A percentile compares a stretch with the other conserved stretches of the same genome.
Evolutionary conservation across 1,284 basidiomycete species (phyloP).

Genomic region (Salmacisia buchloeana): DNA sequence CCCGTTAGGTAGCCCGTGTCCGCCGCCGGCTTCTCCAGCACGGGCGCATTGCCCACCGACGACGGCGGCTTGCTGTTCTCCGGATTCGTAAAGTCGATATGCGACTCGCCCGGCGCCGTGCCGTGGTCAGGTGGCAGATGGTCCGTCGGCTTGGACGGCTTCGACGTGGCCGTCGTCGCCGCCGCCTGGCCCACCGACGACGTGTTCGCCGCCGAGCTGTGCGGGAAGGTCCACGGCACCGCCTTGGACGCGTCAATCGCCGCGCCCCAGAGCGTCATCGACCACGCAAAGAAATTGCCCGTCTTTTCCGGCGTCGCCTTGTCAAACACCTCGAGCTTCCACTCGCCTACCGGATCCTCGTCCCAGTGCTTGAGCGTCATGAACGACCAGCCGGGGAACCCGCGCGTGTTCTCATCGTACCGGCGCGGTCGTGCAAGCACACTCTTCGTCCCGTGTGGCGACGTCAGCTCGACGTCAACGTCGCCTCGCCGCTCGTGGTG

Average conservation of each 20-base stretch:
- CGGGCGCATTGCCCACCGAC: conserved; percentile 11
- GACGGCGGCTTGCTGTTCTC: conserved; percentile 35
- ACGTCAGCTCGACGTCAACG: conserved; percentile 80
- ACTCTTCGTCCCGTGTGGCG: conserved; percentile 80
- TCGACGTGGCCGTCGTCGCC: conserved; percentile 53
- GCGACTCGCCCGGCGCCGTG: conserved; percentile 47
- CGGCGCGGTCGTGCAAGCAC: conserved; percentile 70
- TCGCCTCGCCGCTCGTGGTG: conserved; percentile 79
- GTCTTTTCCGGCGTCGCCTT: conserved; percentile 57
- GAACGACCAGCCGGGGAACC: conserved; percentile 90
- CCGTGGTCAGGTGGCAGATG: conserved; percentile 81
- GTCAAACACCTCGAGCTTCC: conserved; percentile 74
- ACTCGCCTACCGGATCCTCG: conserved; percentile 84
- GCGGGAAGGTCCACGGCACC: conserved; percentile 49
- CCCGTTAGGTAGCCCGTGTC: conserved; percentile 83
- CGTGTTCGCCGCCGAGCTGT: conserved; percentile 41
- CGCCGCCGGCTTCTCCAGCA: conserved; percentile 47
- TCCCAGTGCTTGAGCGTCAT: conserved; percentile 99
- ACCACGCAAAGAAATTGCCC: conserved; percentile 85
- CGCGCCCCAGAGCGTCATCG: conserved; percentile 89
- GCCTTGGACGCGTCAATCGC: conserved; percentile 67
- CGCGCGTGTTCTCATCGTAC: conserved; percentile 65
- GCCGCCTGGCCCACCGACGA: conserved; percentile 56
- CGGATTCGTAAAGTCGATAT: conserved; percentile 50
- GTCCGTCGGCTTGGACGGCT: conserved; percentile 76